Evolutionary conservation across 225 moss, liverwort and hornwort genomes (phyloP), one percentile per base, ranked within the genome.

Genomic region (Polytrichum formosum): DNA sequence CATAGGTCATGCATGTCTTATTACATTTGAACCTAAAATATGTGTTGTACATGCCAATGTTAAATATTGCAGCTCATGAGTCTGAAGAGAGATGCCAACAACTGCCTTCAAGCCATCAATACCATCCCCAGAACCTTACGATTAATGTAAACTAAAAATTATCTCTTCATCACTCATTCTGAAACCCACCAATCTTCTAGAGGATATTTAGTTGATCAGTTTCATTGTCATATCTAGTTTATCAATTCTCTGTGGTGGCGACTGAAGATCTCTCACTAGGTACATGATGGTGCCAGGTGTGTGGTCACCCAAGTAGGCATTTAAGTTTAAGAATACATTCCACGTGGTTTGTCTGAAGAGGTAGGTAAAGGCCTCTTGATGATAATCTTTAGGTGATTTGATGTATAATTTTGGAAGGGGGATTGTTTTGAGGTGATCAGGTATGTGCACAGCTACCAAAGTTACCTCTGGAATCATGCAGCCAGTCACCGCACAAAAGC

Each of bases 381-480:
- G 46, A 46, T 46, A 46, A 16, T 46, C 22, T 61, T 61, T 21
- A 61, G 60, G 26, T 7, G 6, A 61, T 61, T 61, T 21, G 7
- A 61, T 61, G 21, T 21, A 7, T 61, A 26, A n/a, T 61, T 58
- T 46, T 16, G 46, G 46, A 46, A 46, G 4, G 46, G 37, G 46
- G 1, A 46, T 46, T 46, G 46, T 16, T 16, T 53, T 79, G 68
- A 55, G 53, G 55, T 81, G 70, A 60, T 54, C 83, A 97, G 94
- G 97, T 98, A 94, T 64, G 98, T 98, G 72, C 98, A 98, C 73
- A 98, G 98, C 81, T 98, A 98, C 77, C 98, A 98, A 84, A 98
- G 98, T 80, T 94, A 85, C 76, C 78, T 98, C 26, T 98, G 98
- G 98, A 98, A 98, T 71, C 85, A 90, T 72, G 98, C 98, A 80